Percentiles rank a stretch among this genome's conserved stretches.
phyloP scores from a whole-genome alignment of 805 yeast species.

The Cyberlindnera euphorbiiphila region DNA sequence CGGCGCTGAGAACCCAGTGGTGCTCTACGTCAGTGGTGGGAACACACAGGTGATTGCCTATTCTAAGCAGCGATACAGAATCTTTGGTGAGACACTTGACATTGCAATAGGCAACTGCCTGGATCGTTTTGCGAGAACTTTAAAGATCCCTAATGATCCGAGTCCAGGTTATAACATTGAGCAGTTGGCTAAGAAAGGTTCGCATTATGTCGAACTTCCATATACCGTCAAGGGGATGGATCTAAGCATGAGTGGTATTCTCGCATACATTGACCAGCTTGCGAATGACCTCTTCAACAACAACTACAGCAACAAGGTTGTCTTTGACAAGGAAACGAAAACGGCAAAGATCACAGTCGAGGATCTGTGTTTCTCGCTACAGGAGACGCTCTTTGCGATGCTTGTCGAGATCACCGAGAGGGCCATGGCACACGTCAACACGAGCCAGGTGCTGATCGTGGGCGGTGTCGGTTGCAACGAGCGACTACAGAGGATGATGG shows the following conservation, averaged over 20 bases:
- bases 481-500: conserved; percentile 94
- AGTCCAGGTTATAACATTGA: conserved; percentile 98
- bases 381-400: conserved; percentile 93
- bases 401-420: conserved; percentile 95
- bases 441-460: conserved; percentile 86
- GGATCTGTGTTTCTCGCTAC: conserved; percentile 89
- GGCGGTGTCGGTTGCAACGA: conserved; percentile 99
- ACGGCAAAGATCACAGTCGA: conserved; percentile 62
- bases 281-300: conserved; percentile 68
- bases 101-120: conserved; percentile 97
- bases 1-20: conserved; percentile 97
- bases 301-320: conserved; percentile 32
- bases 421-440: conserved; percentile 95
- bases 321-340: conserved; percentile 36
- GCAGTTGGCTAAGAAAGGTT: conserved; percentile 75
- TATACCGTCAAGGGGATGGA: conserved; percentile 99
- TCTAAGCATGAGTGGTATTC: conserved; percentile 90
- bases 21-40: conserved; percentile 95
- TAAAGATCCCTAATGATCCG: conserved; percentile 86
- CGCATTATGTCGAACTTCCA: conserved; percentile 67
- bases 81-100: conserved; percentile 98
- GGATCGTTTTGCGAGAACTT: conserved; percentile 91
- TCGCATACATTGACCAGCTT: conserved; percentile 76
- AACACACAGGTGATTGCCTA: conserved; percentile 98
- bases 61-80: conserved; percentile 87